Conservation (phyloP, 345 rosid genomes). For the Camelina laxa region DNA sequence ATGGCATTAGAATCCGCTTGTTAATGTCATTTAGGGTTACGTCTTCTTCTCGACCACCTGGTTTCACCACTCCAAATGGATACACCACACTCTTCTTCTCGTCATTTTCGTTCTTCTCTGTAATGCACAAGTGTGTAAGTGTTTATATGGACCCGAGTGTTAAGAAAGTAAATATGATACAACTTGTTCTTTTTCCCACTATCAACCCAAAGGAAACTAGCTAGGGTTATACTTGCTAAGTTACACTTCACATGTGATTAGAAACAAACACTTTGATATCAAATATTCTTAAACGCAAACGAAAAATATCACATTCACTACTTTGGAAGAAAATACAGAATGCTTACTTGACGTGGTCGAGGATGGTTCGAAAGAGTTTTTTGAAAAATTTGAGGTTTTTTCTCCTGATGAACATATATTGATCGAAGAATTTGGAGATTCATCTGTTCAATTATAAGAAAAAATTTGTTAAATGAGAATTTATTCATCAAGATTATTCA, state of each 20-base stretch:
- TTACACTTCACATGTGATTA: slow-evolving; percentile 1
- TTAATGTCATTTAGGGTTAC: slow-evolving; percentile 86
- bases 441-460: slow-evolving; percentile 25
- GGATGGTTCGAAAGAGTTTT: slow-evolving; percentile 13
- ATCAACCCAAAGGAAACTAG: not conserved
- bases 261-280: not conserved
- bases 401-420: slow-evolving; percentile 25
- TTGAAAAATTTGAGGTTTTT: slow-evolving; percentile 6
- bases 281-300: not conserved
- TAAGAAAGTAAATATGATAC: too few species aligned
- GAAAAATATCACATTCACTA: not conserved
- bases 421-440: slow-evolving; percentile 37
- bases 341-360: slow-evolving; percentile 34
- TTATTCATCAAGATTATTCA: not conserved
- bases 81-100: slow-evolving; percentile 68
- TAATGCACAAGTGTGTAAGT: not conserved
- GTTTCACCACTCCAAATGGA: slow-evolving; percentile 95
- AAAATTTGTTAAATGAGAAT: not conserved
- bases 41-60: slow-evolving; percentile 91
- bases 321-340: not conserved
- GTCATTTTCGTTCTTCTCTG: slow-evolving; percentile 22
- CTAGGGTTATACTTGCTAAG: not conserved
- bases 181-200: too few species aligned
- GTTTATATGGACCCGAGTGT: not conserved
- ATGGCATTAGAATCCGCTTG: slow-evolving; percentile 79